Evolutionary conservation across 2,329 filamentous ascomycete genomes (phyloP), one percentile per base, ranked within the genome.

Genomic region (Trichoderma aggressivum): DNA sequence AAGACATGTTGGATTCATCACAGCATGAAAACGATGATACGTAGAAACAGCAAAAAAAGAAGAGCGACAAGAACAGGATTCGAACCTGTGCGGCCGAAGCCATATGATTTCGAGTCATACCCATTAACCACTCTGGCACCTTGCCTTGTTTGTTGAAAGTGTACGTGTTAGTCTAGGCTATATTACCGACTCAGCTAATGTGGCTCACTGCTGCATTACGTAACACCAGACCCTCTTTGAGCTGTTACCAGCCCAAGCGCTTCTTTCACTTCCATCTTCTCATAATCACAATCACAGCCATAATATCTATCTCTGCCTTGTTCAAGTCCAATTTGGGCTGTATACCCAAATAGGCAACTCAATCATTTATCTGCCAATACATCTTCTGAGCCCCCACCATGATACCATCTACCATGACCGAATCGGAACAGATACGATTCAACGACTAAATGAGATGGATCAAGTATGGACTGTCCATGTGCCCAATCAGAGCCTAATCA

Each of bases 31-130:
- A 2, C 3, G 12, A 14, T 14, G 7, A 4, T 28, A 26, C 0
- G 1, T 12, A 28, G 36, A 56, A 30, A 16, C 7, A 10, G 7
- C 21, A 66, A 56, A 56, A 70, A 70, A 70, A 70, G 39, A 26
- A 63, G 36, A 28, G 43, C 68, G 68, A 70, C 68, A 70, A 70
- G 60, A 63, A 70, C 68, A 70, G 68, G 68, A 70, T 70, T 70
- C 68, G 68, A 70, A 70, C 68, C 68, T 70, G 68, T 70, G 68
- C 68, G 68, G 68, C 68, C 68, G 68, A 70, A 70, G 68, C 68
- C 68, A 70, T 70, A 63, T 70, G 68, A 70, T 70, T 70, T 70
- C 68, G 68, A 70, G 68, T 70, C 68, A 70, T 63, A 70, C 68
- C 68, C 68, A 70, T 70, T 70, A 70, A 70, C 68, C 68, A 70